Evolutionary conservation across 768 basidiomycete genomes (phyloP).

Genomic region (Hypholoma fasciculare): DNA sequence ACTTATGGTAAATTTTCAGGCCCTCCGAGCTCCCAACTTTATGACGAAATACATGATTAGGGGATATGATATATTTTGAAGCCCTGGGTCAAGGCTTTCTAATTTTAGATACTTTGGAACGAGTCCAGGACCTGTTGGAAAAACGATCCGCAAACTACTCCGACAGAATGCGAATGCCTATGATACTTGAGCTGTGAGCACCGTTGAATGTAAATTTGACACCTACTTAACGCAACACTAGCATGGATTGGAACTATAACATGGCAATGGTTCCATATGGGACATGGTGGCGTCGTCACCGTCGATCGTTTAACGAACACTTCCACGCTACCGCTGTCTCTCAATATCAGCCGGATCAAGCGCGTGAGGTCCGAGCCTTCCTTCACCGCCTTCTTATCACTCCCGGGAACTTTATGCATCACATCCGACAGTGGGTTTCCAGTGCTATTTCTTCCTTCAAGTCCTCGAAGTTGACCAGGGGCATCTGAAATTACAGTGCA

Average conservation of each 20-base stretch:
- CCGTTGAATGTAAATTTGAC: background rate
- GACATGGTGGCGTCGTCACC: conserved; percentile 43
- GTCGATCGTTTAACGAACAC: conserved; percentile 50
- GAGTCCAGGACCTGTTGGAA: conserved; percentile 51
- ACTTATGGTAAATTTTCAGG: conserved; percentile 25
- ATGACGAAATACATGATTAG: conserved; percentile 23
- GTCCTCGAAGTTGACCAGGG: background rate
- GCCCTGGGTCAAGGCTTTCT: conserved; percentile 36
- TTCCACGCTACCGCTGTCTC: conserved; percentile 41
- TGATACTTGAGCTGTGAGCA: conserved; percentile 50
- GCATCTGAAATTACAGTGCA: conserved; percentile 29
- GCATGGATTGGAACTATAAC: conserved; percentile 34
- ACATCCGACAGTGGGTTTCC: conserved; percentile 19
- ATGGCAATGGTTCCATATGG: conserved; percentile 46
- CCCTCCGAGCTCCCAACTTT: background rate
- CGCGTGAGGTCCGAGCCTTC: conserved; percentile 41
- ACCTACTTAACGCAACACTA: conserved; percentile 1
- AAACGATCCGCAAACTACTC: conserved; percentile 55
- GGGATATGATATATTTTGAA: conserved; percentile 52
- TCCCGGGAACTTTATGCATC: conserved; percentile 17
- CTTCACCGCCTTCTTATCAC: conserved; percentile 28
- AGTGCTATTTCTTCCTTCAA: background rate
- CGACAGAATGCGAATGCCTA: conserved; percentile 42
- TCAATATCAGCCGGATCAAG: conserved; percentile 45
- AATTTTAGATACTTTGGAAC: conserved; percentile 27